phyloP scores from a whole-genome alignment of 1,284 basidiomycete species.

The Ceratobasidium sp. region DNA sequence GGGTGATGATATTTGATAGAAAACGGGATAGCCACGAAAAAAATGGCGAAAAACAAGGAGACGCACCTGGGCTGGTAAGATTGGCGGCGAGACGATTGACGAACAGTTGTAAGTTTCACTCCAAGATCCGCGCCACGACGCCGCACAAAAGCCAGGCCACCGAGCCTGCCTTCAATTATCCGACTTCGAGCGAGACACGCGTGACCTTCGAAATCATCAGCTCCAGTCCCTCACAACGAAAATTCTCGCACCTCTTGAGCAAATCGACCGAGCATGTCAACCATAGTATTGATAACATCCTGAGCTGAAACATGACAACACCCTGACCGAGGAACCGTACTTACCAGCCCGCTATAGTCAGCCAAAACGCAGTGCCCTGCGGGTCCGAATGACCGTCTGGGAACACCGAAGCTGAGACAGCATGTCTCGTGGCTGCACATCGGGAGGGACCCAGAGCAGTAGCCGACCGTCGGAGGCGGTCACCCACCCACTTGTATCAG shows the following conservation, averaged over 20 bases:
- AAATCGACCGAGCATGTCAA: conserved; percentile 80
- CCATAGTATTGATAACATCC: conserved; percentile 98
- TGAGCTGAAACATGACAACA: conserved; percentile 95
- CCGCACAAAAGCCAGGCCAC: conserved; percentile 93
- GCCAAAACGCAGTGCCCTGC: no score
- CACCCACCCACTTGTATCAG: no score
- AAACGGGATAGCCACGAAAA: no score
- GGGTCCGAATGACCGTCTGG: no score
- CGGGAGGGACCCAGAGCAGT: no score
- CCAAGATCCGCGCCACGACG: conserved; percentile 96
- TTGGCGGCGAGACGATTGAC: conserved; percentile 95
- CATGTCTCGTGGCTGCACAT: no score
- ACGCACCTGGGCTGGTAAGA: conserved; percentile 78
- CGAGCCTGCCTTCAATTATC: conserved; percentile 90
- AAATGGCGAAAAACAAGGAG: conserved; percentile 51
- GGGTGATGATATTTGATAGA: no score
- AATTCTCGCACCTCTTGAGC: conserved; percentile 61
- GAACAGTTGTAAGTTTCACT: conserved; percentile 84
- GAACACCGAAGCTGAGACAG: no score
- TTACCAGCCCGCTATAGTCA: no score
- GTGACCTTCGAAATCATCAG: conserved; percentile 58
- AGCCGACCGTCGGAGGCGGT: no score
- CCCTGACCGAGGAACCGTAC: conserved; percentile 96
- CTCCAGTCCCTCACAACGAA: neutral
- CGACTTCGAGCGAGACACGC: conserved; percentile 89